Percentiles rank a stretch among this genome's conserved stretches.
phyloP scores from a whole-genome alignment of 2,329 filamentous ascomycete species.

The Aspergillus flavus region DNA sequence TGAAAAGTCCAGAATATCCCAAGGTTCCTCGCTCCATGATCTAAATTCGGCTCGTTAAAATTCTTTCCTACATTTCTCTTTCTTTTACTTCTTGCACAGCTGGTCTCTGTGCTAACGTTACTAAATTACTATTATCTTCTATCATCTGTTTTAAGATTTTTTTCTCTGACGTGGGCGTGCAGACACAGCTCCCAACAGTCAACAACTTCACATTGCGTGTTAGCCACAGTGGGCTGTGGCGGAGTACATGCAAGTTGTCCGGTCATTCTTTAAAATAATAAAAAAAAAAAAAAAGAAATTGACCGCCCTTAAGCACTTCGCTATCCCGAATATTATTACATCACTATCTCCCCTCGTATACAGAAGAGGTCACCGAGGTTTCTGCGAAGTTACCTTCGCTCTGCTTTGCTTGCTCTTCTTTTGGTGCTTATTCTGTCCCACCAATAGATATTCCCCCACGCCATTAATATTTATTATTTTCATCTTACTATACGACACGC shows the following conservation, averaged over 20 bases:
- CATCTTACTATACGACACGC: neutral
- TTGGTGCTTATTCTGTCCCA: neutral
- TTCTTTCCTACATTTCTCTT: conserved; percentile 14
- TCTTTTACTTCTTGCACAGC: conserved; percentile 20
- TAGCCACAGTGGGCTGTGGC: conserved; percentile 39
- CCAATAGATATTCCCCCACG: conserved; percentile 6
- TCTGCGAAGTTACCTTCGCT: neutral
- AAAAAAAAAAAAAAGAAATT: neutral
- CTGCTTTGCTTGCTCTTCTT: neutral
- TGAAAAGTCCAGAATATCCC: conserved; percentile 27
- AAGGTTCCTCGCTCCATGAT: neutral
- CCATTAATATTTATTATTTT: neutral
- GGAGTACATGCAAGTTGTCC: conserved; percentile 37
- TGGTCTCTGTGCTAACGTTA: conserved; percentile 16
- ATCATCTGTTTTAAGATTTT: conserved; percentile 8
- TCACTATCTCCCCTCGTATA: conserved; percentile 11
- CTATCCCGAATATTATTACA: conserved; percentile 6
- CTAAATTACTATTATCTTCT: conserved; percentile 6
- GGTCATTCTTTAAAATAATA: conserved; percentile 15
- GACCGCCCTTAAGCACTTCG: conserved; percentile 5
- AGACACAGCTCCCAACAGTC: conserved; percentile 23
- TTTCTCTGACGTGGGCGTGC: conserved; percentile 39
- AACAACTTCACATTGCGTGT: conserved; percentile 15
- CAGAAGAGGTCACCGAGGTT: neutral
- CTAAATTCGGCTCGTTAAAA: conserved; percentile 10